Conservation (phyloP, 2,329 filamentous ascomycete genomes). For the Metarhizium guizhouense region DNA sequence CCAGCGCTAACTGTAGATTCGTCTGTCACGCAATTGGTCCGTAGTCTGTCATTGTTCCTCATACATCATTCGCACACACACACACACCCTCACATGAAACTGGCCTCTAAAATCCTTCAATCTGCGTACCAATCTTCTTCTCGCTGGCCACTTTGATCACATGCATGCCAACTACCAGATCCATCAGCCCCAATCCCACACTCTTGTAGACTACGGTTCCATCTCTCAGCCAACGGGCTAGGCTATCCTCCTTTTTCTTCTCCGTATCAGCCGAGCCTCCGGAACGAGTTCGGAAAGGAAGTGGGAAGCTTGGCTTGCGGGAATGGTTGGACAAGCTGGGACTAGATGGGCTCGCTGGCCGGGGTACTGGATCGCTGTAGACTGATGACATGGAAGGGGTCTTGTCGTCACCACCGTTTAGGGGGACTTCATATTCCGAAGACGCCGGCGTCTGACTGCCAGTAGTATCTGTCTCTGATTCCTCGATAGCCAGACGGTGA, state of each 20-base stretch:
- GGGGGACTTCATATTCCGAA: slow-evolving; percentile 5
- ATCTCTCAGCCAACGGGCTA: slow-evolving; percentile 46
- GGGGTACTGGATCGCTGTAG: slow-evolving; percentile 20
- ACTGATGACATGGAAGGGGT: slow-evolving; percentile 32
- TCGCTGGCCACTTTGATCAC: slow-evolving; percentile 46
- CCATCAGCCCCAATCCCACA: slow-evolving; percentile 59
- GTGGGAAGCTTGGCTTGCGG: slow-evolving; percentile 24
- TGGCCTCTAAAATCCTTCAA: slow-evolving; percentile 24
- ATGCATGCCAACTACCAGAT: slow-evolving; percentile 52
- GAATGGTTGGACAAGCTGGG: slow-evolving; percentile 17
- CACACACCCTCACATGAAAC: background rate
- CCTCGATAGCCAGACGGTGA: slow-evolving; percentile 33
- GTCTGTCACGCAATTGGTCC: no score
- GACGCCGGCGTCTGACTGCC: slow-evolving; percentile 17
- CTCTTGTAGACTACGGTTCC: slow-evolving; percentile 63
- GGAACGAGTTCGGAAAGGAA: slow-evolving; percentile 21
- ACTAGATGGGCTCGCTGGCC: slow-evolving; percentile 22
- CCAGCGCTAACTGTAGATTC: background rate
- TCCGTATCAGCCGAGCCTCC: slow-evolving; percentile 24
- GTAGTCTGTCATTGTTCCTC: no score
- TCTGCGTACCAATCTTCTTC: slow-evolving; percentile 43
- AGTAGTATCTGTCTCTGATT: slow-evolving; percentile 25
- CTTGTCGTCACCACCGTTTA: slow-evolving; percentile 24
- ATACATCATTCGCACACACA: no score
- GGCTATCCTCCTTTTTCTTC: slow-evolving; percentile 37